Evolutionary conservation across 345 rosid species (phyloP), one percentile per base, ranked within the genome.

Genomic region (Hibiscus trionum): DNA sequence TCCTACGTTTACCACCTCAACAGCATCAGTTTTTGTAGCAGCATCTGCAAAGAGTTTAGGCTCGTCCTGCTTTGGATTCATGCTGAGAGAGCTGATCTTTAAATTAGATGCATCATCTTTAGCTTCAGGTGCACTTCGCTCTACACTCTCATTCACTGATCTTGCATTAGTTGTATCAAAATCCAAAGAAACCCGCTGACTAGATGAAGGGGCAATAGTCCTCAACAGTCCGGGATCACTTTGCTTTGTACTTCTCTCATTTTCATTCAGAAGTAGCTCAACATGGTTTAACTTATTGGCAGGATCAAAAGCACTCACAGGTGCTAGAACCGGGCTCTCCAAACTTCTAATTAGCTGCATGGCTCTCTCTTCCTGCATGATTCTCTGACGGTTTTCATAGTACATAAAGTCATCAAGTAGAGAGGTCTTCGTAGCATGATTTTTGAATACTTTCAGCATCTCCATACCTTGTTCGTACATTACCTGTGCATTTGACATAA

Each of bases 381-480:
- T 67, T 78, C 84, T 90, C 86, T 92, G 89, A 4, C 97, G 93
- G 73, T 80, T 83, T 80, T 95, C 99, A 44, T 95, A 95, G 59
- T 82, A 95, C 82, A 76, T 65, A 52, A 95, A 95, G 79, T 92
- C 99, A 73, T 95, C 97, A 21, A 94, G 83, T 66, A 94, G 50
- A 29, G 96, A 90, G 6, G 96, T 88, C 84, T 84, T 86, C 77
- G 76, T 72, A 16, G 72, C 46, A 42, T 89, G 86, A 71, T 66
- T 77, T 84, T 89, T 90, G 79, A 92, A 89, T 80, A 90, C 75
- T 67, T 86, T 88, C 68, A 95, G 82, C 87, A 92, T 86, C 85
- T 90, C 93, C 73, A 85, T 69, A 19, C 99, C 99, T 82, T 95
- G 90, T 77, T 82, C 81, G 66, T 74, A 73, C 86, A 89, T 79